Evolutionary conservation across 345 rosid genomes (phyloP).

Genomic region (Brassica juncea): DNA sequence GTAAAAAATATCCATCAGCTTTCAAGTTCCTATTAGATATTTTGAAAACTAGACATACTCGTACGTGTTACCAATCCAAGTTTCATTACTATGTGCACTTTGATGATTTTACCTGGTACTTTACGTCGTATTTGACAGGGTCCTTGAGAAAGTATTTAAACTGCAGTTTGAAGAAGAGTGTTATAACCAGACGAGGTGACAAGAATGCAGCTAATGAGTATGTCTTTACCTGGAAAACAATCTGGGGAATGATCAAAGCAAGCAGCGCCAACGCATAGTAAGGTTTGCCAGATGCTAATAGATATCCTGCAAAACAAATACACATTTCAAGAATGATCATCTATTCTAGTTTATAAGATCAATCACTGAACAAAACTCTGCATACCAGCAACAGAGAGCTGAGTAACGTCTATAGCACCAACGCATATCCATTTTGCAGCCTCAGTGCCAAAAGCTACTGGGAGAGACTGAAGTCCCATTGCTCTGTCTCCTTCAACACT

Average conservation of each 20-base stretch:
- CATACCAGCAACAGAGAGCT: conserved; percentile 89
- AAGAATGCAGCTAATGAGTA: neutral
- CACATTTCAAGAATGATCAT: neutral
- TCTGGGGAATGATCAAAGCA: conserved; percentile 75
- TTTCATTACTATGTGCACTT: neutral
- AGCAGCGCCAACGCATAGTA: conserved; percentile 84
- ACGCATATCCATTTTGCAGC: conserved; percentile 99
- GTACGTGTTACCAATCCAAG: neutral
- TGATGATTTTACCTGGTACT: conserved; percentile 67
- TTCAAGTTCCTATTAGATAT: neutral
- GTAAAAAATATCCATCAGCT: neutral
- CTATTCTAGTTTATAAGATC: neutral
- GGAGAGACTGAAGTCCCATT: conserved; percentile 95
- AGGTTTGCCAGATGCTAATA: conserved; percentile 90
- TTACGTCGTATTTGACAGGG: conserved; percentile 92
- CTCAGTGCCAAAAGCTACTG: conserved; percentile 97
- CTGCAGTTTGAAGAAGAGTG: conserved; percentile 44
- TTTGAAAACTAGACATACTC: neutral
- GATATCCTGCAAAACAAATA: conserved; percentile 61
- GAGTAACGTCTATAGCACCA: conserved; percentile 95
- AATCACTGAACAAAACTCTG: neutral
- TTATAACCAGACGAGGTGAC: conserved; percentile 12
- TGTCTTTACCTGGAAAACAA: conserved; percentile 75
- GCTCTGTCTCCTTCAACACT: conserved; percentile 96
- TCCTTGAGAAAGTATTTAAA: conserved; percentile 90